phyloP scores from a whole-genome alignment of 1,284 basidiomycete species.

The Rhodotorula sp. region DNA sequence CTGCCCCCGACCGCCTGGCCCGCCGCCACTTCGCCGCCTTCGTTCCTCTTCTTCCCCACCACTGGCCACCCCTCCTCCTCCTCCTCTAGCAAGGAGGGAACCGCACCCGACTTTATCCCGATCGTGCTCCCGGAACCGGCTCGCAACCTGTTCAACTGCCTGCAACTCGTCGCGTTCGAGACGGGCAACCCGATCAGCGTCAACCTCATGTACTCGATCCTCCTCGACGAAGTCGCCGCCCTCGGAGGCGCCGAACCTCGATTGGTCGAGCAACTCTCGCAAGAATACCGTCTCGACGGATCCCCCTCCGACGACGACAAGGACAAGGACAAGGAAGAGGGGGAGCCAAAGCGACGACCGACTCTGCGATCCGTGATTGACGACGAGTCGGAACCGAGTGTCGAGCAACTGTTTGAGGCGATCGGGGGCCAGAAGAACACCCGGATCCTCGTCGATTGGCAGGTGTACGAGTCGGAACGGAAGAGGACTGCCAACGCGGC shows the following conservation, averaged over 20 bases:
- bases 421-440: constrained; percentile 29
- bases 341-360: background rate
- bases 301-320: no score
- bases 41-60: constrained; percentile 26
- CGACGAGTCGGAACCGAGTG: constrained; percentile 22
- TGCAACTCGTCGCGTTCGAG: constrained; percentile 7
- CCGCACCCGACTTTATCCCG: constrained; percentile 15
- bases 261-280: constrained; percentile 23
- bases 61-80: background rate
- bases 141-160: constrained; percentile 22
- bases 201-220: constrained; percentile 33
- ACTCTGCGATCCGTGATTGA: constrained; percentile 6
- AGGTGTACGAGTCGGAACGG: constrained; percentile 23
- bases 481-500: background rate
- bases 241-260: constrained; percentile 13
- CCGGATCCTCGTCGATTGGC: constrained; percentile 29
- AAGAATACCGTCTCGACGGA: constrained; percentile 25
- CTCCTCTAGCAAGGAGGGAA: background rate
- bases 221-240: constrained; percentile 20
- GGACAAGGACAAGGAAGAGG: background rate
- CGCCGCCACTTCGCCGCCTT: background rate
- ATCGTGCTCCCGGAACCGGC: constrained; percentile 12
- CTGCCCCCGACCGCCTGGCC: constrained; percentile 9
- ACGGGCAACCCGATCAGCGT: constrained; percentile 19
- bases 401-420: constrained; percentile 25